Evolutionary conservation across 441 rosid genomes (phyloP).

Genomic region (Erodium moschatum): DNA sequence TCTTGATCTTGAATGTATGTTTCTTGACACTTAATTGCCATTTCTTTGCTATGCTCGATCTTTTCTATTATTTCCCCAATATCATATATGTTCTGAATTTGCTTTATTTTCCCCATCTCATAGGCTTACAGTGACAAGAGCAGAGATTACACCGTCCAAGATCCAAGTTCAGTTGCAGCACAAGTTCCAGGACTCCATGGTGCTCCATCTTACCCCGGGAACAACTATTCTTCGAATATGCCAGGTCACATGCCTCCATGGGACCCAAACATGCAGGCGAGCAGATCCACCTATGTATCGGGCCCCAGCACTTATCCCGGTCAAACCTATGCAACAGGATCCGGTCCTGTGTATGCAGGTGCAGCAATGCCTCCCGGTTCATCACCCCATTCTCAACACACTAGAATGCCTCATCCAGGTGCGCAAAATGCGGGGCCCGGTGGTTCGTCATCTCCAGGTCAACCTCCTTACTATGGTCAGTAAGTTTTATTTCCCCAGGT

Average conservation of each 20-base stretch:
- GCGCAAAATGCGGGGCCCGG: slow-evolving; percentile 31
- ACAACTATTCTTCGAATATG: slow-evolving; percentile 33
- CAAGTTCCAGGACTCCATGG: slow-evolving; percentile 40
- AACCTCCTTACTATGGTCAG: slow-evolving; percentile 40
- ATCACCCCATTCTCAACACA: slow-evolving; percentile 25
- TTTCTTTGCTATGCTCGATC: slow-evolving; percentile 3
- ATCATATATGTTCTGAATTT: slow-evolving; percentile 7
- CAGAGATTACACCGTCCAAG: slow-evolving; percentile 58
- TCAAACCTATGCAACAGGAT: slow-evolving; percentile 24
- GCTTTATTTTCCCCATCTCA: slow-evolving; percentile 2
- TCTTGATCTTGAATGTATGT: slow-evolving; percentile 41
- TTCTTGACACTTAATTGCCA: slow-evolving; percentile 33
- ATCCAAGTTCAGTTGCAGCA: slow-evolving; percentile 48
- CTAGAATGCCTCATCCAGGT: slow-evolving; percentile 20
- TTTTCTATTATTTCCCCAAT: background rate
- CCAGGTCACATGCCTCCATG: slow-evolving; percentile 33
- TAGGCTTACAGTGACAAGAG: slow-evolving; percentile 92
- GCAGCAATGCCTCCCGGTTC: slow-evolving; percentile 36
- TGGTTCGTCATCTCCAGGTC: slow-evolving; percentile 34
- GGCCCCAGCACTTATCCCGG: slow-evolving; percentile 40
- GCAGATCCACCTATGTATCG: slow-evolving; percentile 27
- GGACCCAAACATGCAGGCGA: slow-evolving; percentile 36
- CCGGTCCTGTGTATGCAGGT: slow-evolving; percentile 27
- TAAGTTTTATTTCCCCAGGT: slow-evolving; percentile 22
- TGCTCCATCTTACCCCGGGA: slow-evolving; percentile 33